Conservation (phyloP, 148 eudicot genomes). For the Suaeda aralocaspica region DNA sequence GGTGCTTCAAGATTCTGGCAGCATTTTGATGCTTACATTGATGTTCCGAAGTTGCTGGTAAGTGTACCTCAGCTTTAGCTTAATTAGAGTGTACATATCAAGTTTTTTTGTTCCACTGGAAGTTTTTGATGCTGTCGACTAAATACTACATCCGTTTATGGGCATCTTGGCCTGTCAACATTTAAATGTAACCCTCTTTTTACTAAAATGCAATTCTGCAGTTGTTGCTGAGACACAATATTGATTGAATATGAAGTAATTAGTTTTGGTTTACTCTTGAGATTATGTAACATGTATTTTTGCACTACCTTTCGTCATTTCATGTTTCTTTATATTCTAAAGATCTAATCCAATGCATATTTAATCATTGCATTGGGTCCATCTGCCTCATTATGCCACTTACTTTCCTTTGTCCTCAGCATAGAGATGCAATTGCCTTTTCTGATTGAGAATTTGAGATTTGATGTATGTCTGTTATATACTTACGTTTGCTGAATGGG, state of each 20-base stretch:
- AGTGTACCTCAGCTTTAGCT: slow-evolving; percentile 34
- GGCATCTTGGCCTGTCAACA: background rate
- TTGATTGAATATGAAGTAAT: background rate
- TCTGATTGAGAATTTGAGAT: background rate
- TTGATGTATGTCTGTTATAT: too few species aligned
- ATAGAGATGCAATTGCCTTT: background rate
- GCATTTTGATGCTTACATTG: slow-evolving; percentile 55
- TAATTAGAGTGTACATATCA: too few species aligned
- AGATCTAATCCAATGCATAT: too few species aligned
- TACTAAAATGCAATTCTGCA: background rate
- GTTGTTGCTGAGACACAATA: background rate
- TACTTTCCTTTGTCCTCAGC: background rate
- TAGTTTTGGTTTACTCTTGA: background rate
- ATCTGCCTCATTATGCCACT: background rate
- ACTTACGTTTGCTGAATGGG: too few species aligned
- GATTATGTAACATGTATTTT: background rate
- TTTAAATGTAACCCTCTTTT: background rate
- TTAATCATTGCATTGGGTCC: background rate
- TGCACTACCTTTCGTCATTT: background rate
- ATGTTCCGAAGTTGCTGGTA: slow-evolving; percentile 37
- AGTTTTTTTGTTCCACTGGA: too few species aligned
- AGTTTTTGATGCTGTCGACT: too few species aligned
- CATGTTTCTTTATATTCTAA: background rate
- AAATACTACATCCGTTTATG: too few species aligned
- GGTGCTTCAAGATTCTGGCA: slow-evolving; percentile 77